Percentiles rank a stretch among this genome's conserved stretches.
Conservation (phyloP, 257 asterid genomes). For the Solanum arcanum region DNA sequence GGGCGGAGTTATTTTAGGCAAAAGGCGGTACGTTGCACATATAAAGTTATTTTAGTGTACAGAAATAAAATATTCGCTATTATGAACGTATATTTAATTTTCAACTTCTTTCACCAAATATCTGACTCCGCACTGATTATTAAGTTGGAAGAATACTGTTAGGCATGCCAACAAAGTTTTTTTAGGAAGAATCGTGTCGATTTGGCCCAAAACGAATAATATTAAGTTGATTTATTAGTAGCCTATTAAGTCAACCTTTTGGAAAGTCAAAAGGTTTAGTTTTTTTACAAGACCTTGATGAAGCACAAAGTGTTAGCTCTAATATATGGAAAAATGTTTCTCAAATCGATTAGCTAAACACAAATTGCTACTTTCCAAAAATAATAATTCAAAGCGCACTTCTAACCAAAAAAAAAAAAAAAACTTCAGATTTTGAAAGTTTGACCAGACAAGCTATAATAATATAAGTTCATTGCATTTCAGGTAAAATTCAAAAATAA, state of each 20-base stretch:
- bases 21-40: not conserved
- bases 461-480: not conserved
- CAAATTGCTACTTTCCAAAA: not conserved
- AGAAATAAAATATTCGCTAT: not conserved
- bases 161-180: not conserved
- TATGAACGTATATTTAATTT: not conserved
- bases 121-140: too few relatives aligned
- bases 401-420: not conserved
- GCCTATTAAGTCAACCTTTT: not conserved
- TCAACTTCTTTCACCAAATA: too few relatives aligned
- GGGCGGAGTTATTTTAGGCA: accelerated
- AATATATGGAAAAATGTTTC: not conserved
- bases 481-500: not conserved
- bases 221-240: not conserved
- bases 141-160: not conserved
- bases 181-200: not conserved
- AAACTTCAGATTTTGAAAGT: not conserved
- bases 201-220: not conserved
- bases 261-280: not conserved
- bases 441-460: not conserved
- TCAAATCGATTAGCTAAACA: not conserved
- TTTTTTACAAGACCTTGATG: not conserved
- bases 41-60: not conserved
- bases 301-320: not conserved
- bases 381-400: not conserved